Evolutionary conservation across 768 basidiomycete genomes (phyloP), one percentile per base, ranked within the genome.

Genomic region (Coprinopsis strossmayeri): DNA sequence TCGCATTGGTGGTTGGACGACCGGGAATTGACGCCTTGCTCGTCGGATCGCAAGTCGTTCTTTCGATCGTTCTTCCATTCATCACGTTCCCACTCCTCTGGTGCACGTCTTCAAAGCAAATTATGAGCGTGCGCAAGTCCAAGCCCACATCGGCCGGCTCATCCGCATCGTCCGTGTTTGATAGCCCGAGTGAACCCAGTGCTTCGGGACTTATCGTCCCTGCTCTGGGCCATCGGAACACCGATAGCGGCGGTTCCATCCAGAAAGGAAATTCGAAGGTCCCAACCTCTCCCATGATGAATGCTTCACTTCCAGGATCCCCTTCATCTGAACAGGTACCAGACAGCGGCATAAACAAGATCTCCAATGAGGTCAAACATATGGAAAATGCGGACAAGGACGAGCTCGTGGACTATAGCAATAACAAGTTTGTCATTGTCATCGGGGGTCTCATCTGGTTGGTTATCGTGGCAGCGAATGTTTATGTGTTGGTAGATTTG

Each of bases 1-100:
- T 96, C 34, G 90, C 92, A 1, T 68, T 84, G 15, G 75, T 80
- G 0, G 68, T 86, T 11, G 94, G 93, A 1, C 66, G 75, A 26
- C 53, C 58, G 2, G 93, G 92, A 2, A 73, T 95, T 52, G 78
- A 84, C 59, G 67, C 78, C 1, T 75, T 97, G 25, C 81, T 97
- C n/a, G 85, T 97, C 35, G 79, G 75, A 1, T 89, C 81, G 2
- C 93, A 96, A 62, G 93, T 94, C 46, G 73, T 84, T 28, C 74
- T 97, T 24, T 84, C 85, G 23, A 75, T 95, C 61, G 78, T 89
- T 7, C 77, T 94, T 3, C 91, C 91, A 0, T 92, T 92, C 67
- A 75, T 93, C 66, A 76, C 82, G n/a, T 72, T 89, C 53, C 91
- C 91, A 0, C 74, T 91, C 47, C 68, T 93, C 44, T 90, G 72